Conservation (phyloP, 2,329 filamentous ascomycete species). For the Phialophora expanda region DNA sequence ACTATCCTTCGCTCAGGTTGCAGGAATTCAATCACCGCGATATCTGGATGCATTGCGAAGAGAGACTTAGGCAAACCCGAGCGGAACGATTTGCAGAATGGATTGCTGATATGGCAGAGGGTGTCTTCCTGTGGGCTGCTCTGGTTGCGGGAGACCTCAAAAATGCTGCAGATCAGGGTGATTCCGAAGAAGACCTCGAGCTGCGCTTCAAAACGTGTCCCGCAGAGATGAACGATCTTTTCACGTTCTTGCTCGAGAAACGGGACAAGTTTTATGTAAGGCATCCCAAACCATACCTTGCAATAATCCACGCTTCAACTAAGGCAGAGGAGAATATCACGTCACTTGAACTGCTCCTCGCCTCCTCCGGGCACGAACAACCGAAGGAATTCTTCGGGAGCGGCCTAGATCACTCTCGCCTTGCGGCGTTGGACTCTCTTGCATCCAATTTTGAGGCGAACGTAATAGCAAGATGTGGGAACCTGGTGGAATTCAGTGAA, state of each 20-base stretch:
- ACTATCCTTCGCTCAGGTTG: constrained; percentile 9
- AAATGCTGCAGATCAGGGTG: constrained; percentile 8
- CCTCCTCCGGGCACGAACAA: background rate
- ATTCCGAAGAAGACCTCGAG: constrained; percentile 16
- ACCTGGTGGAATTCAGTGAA: constrained; percentile 14
- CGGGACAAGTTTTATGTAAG: constrained; percentile 27
- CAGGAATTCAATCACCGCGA: constrained; percentile 24
- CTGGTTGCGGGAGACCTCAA: constrained; percentile 16
- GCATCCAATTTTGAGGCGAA: constrained; percentile 13
- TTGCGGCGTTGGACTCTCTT: background rate
- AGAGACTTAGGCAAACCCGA: constrained; percentile 9
- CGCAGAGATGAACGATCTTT: constrained; percentile 19
- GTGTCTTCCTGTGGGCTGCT: constrained; percentile 25
- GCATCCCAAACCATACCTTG: constrained; percentile 23
- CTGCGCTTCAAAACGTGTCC: constrained; percentile 15
- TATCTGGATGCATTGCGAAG: constrained; percentile 9
- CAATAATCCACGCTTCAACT: background rate
- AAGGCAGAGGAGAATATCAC: background rate
- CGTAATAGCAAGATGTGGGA: constrained; percentile 18
- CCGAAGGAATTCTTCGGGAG: background rate
- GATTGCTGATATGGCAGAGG: constrained; percentile 10
- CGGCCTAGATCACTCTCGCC: background rate
- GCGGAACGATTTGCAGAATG: background rate
- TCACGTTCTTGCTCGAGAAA: constrained; percentile 15
- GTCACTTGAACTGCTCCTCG: constrained; percentile 20